These are phyloP conservation scores for Leishmania guyanensis DNA, from an alignment of 208 protist genomes.

Conservation along the genomic window DNA sequence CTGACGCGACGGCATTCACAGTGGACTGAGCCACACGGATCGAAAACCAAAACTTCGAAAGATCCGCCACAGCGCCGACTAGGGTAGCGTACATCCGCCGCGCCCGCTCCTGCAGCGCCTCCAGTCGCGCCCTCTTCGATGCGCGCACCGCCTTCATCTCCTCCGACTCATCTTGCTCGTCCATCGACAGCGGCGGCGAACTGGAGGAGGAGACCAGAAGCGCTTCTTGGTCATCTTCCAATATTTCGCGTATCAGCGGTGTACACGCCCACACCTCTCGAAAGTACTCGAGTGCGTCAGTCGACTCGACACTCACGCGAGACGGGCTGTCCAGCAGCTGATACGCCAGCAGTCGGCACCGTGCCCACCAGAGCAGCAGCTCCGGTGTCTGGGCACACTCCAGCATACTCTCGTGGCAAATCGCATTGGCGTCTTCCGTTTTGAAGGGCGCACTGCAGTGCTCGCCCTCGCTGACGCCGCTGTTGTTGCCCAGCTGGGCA, in stretches of 20 bases:
- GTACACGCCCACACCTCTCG: slow-evolving; percentile 58
- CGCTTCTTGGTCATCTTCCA: slow-evolving; percentile 37
- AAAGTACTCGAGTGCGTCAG: slow-evolving; percentile 55
- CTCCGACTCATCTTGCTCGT: background rate
- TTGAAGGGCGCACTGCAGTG: slow-evolving; percentile 11
- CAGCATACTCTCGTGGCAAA: slow-evolving; percentile 64
- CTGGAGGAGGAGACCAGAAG: slow-evolving; percentile 18
- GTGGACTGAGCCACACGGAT: slow-evolving; percentile 28
- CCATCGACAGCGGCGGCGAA: background rate
- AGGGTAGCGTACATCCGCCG: slow-evolving; percentile 47
- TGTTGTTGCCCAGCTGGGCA: background rate
- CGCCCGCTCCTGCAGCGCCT: slow-evolving; percentile 14
- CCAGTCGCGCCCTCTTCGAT: background rate
- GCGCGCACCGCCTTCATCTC: background rate
- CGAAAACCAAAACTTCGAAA: slow-evolving; percentile 47
- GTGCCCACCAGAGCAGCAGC: slow-evolving; percentile 79
- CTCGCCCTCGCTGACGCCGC: slow-evolving; percentile 1
- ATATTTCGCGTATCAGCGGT: slow-evolving; percentile 38
- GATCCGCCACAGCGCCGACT: slow-evolving; percentile 77
- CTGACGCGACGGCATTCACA: slow-evolving; percentile 26
- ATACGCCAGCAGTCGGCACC: slow-evolving; percentile 71
- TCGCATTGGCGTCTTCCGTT: slow-evolving; percentile 27
- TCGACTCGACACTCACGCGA: slow-evolving; percentile 49
- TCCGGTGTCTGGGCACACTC: slow-evolving; percentile 29
- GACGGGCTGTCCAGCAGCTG: slow-evolving; percentile 36